Conservation (phyloP, 768 basidiomycete genomes). For the Mycena floridula region DNA sequence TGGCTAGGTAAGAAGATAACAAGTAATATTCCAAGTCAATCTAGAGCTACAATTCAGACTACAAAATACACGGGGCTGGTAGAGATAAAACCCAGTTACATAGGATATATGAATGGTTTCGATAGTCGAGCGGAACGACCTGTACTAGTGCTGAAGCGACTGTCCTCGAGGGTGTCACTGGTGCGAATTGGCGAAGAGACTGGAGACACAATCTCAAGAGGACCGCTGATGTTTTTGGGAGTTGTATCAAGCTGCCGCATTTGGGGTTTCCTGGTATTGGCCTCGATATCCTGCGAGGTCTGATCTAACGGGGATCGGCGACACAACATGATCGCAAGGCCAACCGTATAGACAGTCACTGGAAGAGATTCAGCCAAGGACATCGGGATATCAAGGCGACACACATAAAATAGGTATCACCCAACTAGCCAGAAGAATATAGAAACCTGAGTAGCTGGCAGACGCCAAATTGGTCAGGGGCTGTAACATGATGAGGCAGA, state of each 20-base stretch:
- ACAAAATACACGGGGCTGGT: background rate
- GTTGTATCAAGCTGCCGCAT: background rate
- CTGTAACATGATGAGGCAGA: conserved; percentile 15
- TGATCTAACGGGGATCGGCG: conserved; percentile 24
- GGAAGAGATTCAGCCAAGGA: conserved; percentile 3
- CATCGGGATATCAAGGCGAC: conserved; percentile 15
- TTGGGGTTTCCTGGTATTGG: too few relatives aligned
- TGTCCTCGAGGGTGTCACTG: background rate
- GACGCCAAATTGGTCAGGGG: conserved; percentile 31
- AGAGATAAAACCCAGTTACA: background rate
- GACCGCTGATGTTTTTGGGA: background rate
- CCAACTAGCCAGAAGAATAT: conserved; percentile 48
- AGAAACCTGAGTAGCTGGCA: conserved; percentile 44
- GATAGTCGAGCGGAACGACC: background rate
- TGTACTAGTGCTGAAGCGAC: background rate
- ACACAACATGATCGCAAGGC: conserved; percentile 31
- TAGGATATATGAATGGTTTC: background rate
- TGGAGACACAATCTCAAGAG: background rate
- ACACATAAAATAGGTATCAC: conserved; percentile 43
- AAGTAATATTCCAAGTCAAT: background rate
- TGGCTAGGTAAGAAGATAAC: background rate
- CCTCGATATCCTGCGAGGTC: too few relatives aligned
- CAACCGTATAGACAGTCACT: conserved; percentile 40
- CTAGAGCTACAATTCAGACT: too few relatives aligned
- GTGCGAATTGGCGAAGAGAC: too few relatives aligned